A percentile compares a stretch with the other conserved stretches of the same genome.
Evolutionary conservation across 257 asterid species (phyloP).

Genomic region (Jaltomata sinuosa): DNA sequence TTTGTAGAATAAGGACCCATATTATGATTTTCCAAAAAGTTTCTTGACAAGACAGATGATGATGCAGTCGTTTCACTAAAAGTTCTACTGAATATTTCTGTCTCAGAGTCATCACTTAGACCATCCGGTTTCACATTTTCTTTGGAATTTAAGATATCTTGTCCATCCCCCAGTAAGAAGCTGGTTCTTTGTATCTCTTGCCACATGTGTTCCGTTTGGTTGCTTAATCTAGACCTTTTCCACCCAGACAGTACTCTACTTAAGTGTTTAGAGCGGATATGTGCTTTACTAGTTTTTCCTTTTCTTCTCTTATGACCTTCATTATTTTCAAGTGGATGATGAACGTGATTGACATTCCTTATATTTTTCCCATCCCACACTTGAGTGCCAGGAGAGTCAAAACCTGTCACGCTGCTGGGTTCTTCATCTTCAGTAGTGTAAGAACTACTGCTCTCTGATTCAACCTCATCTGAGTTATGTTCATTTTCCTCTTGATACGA

Average conservation of each 20-base stretch:
- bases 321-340: slow-evolving; percentile 35
- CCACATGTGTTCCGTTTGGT: slow-evolving; percentile 52
- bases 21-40: slow-evolving; percentile 51
- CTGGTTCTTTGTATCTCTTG: slow-evolving; percentile 71
- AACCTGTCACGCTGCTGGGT: slow-evolving; percentile 35
- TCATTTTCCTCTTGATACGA: slow-evolving; percentile 33
- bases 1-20: slow-evolving; percentile 49
- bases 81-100: slow-evolving; percentile 48
- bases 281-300: slow-evolving; percentile 21
- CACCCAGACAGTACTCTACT: slow-evolving; percentile 37
- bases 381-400: slow-evolving; percentile 77
- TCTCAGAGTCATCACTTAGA: slow-evolving; percentile 69
- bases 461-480: slow-evolving; percentile 43
- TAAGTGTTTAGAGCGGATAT: slow-evolving; percentile 30
- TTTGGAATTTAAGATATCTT: slow-evolving; percentile 44
- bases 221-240: slow-evolving; percentile 52
- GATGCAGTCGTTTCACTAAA: slow-evolving; percentile 60
- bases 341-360: slow-evolving; percentile 22
- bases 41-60: slow-evolving; percentile 52
- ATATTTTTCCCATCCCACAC: slow-evolving; percentile 88
- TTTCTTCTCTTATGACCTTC: slow-evolving; percentile 39
- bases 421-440: slow-evolving; percentile 66
- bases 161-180: slow-evolving; percentile 60
- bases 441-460: slow-evolving; percentile 50
- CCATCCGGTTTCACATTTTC: slow-evolving; percentile 36